Evolutionary conservation across 192 early-diverging fungal genomes (phyloP).

Genomic region (Phlyctochytrium planicorne): DNA sequence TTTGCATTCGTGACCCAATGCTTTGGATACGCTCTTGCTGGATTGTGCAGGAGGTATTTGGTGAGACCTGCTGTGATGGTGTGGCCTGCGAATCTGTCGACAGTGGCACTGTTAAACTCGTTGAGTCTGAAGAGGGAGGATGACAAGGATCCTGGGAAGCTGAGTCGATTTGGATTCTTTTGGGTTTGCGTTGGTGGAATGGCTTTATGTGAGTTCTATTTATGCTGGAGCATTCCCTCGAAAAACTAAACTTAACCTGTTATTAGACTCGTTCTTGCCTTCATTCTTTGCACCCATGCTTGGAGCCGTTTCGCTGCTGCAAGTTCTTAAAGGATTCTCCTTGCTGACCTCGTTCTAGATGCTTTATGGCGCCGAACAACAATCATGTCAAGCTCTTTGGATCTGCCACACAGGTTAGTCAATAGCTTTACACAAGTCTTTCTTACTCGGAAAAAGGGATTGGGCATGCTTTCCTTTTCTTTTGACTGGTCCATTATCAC

Average conservation of each 20-base stretch:
- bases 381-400: constrained; percentile 18
- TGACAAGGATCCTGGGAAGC: neutral
- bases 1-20: constrained; percentile 61
- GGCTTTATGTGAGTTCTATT: constrained; percentile 13
- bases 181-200: constrained; percentile 17
- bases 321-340: neutral
- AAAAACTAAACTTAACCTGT: no score
- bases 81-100: constrained; percentile 75
- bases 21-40: constrained; percentile 62
- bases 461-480: constrained; percentile 19
- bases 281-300: constrained; percentile 6
- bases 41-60: constrained; percentile 66
- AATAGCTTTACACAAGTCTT: no score
- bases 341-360: neutral
- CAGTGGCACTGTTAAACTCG: constrained; percentile 72
- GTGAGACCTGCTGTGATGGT: constrained; percentile 82
- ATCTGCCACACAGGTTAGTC: constrained; percentile 14
- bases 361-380: neutral
- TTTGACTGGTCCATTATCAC: constrained; percentile 16
- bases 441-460: no score
- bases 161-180: constrained; percentile 2
- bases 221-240: neutral
- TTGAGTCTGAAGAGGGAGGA: constrained; percentile 29
- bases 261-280: neutral
- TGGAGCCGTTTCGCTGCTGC: constrained; percentile 15